Evolutionary conservation across 768 basidiomycete species (phyloP).

Genomic region (Collybia mongolica): DNA sequence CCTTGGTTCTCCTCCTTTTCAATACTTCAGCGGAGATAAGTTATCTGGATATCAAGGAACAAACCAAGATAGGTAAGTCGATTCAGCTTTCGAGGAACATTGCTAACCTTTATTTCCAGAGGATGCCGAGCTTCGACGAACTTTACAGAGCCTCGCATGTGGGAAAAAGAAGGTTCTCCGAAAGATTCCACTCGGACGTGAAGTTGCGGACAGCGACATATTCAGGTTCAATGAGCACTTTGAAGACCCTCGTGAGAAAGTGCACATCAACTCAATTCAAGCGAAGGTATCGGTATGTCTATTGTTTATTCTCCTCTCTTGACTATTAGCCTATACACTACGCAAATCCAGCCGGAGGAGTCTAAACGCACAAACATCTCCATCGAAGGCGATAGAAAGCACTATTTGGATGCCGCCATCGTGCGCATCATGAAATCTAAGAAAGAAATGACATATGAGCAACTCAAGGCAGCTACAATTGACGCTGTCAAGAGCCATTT

Average conservation of each 20-base stretch:
- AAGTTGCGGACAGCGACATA: constrained; percentile 71
- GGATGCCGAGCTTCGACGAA: constrained; percentile 70
- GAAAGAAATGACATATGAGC: constrained; percentile 79
- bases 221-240: constrained; percentile 87
- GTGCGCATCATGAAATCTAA: constrained; percentile 95
- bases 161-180: constrained; percentile 86
- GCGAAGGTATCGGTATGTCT: constrained; percentile 81
- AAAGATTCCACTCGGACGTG: constrained; percentile 77
- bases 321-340: not conserved
- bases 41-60: constrained; percentile 65
- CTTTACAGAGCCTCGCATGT: constrained; percentile 89
- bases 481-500: constrained; percentile 89
- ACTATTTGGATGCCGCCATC: constrained; percentile 90
- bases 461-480: constrained; percentile 80
- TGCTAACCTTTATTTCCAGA: constrained; percentile 39
- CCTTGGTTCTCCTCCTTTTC: constrained; percentile 83
- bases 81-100: not conserved
- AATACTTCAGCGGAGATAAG: constrained; percentile 62
- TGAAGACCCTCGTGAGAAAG: constrained; percentile 69
- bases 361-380: constrained; percentile 75
- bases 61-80: constrained; percentile 69
- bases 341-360: constrained; percentile 72
- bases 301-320: not conserved
- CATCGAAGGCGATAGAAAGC: constrained; percentile 85
- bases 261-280: constrained; percentile 96